phyloP scores from a whole-genome alignment of 2,329 filamentous ascomycete genomes.

The Metarhizium anisopliae region DNA sequence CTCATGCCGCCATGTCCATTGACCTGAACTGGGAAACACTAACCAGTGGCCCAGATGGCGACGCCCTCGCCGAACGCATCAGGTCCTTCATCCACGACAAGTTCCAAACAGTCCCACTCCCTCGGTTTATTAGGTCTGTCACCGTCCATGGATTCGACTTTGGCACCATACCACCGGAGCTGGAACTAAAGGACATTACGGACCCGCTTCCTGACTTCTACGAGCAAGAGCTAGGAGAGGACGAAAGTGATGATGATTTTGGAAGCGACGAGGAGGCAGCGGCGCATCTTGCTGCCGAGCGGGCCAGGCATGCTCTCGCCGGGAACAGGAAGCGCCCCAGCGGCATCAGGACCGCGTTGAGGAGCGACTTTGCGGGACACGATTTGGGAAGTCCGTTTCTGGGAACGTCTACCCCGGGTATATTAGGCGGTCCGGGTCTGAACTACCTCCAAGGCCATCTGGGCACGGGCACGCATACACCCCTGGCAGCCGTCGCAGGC shows the following conservation, averaged over 20 bases:
- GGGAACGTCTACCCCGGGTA: constrained; percentile 51
- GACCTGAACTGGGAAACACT: constrained; percentile 94
- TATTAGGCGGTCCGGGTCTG: constrained; percentile 66
- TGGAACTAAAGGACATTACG: constrained; percentile 94
- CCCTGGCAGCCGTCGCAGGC: constrained; percentile 69
- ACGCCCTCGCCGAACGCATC: constrained; percentile 75
- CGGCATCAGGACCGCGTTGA: constrained; percentile 23
- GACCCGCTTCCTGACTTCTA: constrained; percentile 96
- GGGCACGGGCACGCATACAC: constrained; percentile 68
- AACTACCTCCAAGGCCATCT: constrained; percentile 78
- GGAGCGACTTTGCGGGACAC: constrained; percentile 21
- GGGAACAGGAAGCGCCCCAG: constrained; percentile 11
- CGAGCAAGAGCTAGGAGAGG: constrained; percentile 61
- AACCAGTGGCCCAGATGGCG: constrained; percentile 80
- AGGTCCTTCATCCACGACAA: constrained; percentile 91
- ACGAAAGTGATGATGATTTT: constrained; percentile 29
- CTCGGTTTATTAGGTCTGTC: constrained; percentile 94
- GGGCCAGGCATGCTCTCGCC: constrained; percentile 1
- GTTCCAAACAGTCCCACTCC: constrained; percentile 85
- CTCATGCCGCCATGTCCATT: constrained; percentile 66
- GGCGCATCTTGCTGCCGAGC: constrained; percentile 18
- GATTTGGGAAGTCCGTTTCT: constrained; percentile 49
- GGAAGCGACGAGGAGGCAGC: constrained; percentile 23
- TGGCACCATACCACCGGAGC: constrained; percentile 68
- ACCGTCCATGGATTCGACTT: constrained; percentile 93